These are phyloP conservation scores for Neonothopanus nambi DNA, from an alignment of 1,284 basidiomycete species.

Conservation along the genomic window DNA sequence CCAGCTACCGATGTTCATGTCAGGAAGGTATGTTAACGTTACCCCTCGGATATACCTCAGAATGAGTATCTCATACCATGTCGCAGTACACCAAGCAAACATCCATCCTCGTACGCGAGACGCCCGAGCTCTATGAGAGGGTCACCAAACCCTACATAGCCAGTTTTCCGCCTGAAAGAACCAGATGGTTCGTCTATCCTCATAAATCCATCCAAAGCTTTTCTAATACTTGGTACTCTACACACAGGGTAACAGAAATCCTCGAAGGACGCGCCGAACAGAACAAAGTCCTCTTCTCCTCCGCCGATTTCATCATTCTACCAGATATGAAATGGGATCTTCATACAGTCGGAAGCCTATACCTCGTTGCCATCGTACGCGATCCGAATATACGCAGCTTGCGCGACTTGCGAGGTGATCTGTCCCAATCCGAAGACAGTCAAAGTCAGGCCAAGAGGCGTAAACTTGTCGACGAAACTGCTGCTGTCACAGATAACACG, in stretches of 20 bases:
- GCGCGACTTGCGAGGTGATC: conserved; percentile 59
- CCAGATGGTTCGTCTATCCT: conserved; percentile 67
- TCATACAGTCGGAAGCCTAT: conserved; percentile 67
- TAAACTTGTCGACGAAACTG: not conserved
- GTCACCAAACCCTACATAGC: conserved; percentile 81
- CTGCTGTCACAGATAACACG: not conserved
- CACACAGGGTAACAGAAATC: conserved; percentile 83
- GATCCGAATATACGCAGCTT: conserved; percentile 63
- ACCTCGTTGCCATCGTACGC: conserved; percentile 72
- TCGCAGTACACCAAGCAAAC: conserved; percentile 79
- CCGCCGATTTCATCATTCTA: conserved; percentile 77
- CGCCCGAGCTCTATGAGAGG: conserved; percentile 67
- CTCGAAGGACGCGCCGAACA: conserved; percentile 80
- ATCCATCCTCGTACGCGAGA: conserved; percentile 76
- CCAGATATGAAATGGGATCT: conserved; percentile 97
- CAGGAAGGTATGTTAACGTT: conserved; percentile 59
- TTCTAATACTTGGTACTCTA: not conserved
- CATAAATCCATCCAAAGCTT: not conserved
- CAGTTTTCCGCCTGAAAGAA: conserved; percentile 70
- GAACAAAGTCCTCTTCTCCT: conserved; percentile 73
- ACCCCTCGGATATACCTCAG: not conserved
- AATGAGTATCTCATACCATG: not conserved
- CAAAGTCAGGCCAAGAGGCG: not conserved
- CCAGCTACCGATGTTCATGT: conserved; percentile 86
- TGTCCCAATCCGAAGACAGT: not conserved